phyloP scores from a whole-genome alignment of 2,329 filamentous ascomycete species.

The Colletotrichum echinochloae region DNA sequence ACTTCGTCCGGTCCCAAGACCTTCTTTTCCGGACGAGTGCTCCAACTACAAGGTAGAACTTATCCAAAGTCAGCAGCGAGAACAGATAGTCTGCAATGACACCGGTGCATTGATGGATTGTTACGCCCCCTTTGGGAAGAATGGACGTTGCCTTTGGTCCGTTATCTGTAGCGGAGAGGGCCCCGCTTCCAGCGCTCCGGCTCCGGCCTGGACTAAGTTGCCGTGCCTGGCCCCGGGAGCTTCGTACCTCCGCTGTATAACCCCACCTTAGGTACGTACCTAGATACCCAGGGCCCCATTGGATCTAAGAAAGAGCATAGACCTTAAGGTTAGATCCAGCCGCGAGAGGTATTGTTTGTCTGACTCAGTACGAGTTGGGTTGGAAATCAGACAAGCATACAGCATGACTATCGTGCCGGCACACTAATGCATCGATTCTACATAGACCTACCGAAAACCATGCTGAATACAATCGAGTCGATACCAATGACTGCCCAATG shows the following conservation, averaged over 20 bases:
- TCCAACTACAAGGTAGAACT: not conserved
- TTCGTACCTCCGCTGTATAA: slow-evolving; percentile 2
- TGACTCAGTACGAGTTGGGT: not conserved
- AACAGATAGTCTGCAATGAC: too few relatives aligned
- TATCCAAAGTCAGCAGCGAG: not conserved
- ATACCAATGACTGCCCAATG: not conserved
- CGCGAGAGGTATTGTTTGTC: not conserved
- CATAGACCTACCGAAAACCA: not conserved
- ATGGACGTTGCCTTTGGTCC: not conserved
- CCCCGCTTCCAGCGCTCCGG: not conserved
- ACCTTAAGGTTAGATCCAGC: too few relatives aligned
- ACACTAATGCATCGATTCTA: not conserved
- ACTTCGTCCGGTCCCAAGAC: not conserved
- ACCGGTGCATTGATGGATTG: not conserved
- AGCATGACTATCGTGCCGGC: not conserved
- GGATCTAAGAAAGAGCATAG: not conserved
- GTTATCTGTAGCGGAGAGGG: not conserved
- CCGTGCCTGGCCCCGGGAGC: not conserved
- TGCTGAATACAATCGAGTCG: not conserved
- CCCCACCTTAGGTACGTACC: not conserved
- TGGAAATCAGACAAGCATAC: not conserved
- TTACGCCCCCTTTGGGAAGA: not conserved
- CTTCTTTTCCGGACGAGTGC: too few relatives aligned
- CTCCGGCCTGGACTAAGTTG: not conserved
- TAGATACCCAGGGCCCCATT: too few relatives aligned